Evolutionary conservation across 2,329 filamentous ascomycete genomes (phyloP), one percentile per base, ranked within the genome.

Genomic region (Nemania sp.): DNA sequence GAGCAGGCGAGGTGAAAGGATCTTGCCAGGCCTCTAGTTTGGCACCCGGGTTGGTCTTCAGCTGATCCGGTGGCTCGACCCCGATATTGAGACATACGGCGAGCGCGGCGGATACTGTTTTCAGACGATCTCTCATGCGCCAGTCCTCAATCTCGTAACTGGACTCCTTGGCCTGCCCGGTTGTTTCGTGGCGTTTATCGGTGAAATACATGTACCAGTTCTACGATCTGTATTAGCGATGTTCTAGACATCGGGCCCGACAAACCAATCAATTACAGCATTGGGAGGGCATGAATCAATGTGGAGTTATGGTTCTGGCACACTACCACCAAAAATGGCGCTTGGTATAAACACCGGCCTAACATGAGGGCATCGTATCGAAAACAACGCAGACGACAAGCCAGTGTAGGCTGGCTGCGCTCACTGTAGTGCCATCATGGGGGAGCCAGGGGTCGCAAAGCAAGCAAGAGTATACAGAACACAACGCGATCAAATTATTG

Each of bases 121-220:
- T 99, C 58, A 97, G 79, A 12, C 94, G 84, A 71, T 99, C 94
- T 63, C 91, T 87, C 89, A 97, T 97, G 54, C 94, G 88, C 94
- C 94, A 99, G 70, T 97, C 94, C 69, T 96, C 89, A 5, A 96
- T 76, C 59, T 84, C 79, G 62, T 82, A 83, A 22, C 75, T 72
- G 15, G 79, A 80, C 47, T 84, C 81, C 68, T 91, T 90, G 14
- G 91, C 90, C 62, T 92, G 91, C 19, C 91, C 94, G 30, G 91
- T 93, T 19, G 91, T 94, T 70, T 97, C 94, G 73, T 99, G 94
- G 48, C 93, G 88, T 73, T 97, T 97, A 73, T 99, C 94, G 60
- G 93, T 97, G 73, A 90, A 99, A 75, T 99, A 99, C 93, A 97
- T 97, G 77, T 96, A 97, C 84, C 96, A 99, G 63, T 91, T 95